Percentiles rank a stretch among this genome's conserved stretches.
Conservation (phyloP, 2,329 filamentous ascomycete species). For the Paraphoma sp. region DNA sequence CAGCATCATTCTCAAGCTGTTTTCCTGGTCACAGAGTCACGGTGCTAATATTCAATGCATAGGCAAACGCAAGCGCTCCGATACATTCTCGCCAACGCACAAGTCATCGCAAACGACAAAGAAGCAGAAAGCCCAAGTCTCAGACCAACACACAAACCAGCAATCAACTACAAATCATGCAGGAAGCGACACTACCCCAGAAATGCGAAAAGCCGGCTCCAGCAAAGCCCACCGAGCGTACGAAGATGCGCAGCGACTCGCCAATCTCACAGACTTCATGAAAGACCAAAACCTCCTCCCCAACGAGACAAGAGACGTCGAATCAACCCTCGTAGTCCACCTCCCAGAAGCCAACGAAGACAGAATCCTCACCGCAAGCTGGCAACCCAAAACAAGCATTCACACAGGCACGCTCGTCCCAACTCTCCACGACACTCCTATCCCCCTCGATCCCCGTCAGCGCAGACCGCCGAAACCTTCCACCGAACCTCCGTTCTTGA, state of each 20-base stretch:
- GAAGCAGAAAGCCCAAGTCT: background rate
- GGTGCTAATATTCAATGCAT: background rate
- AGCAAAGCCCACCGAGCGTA: background rate
- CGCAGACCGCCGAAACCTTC: background rate
- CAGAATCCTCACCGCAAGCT: constrained; percentile 7
- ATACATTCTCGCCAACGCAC: background rate
- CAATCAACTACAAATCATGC: background rate
- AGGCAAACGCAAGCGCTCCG: background rate
- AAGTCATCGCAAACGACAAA: background rate
- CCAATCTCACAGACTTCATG: background rate
- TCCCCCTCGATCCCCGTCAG: background rate
- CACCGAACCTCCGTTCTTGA: constrained; percentile 17
- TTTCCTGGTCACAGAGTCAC: too few relatives aligned
- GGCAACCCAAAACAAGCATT: background rate
- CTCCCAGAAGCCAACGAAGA: background rate
- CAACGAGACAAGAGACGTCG: background rate
- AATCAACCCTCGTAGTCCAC: background rate
- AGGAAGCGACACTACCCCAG: background rate
- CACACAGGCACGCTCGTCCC: background rate
- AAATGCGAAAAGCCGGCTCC: background rate
- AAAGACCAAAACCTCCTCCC: background rate
- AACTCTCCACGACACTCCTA: constrained; percentile 6
- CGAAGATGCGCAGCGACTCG: background rate
- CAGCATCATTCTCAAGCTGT: too few relatives aligned
- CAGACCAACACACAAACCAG: background rate